phyloP scores from a whole-genome alignment of 1,139 yeast genomes.

The Arxiozyma slooffiae region DNA sequence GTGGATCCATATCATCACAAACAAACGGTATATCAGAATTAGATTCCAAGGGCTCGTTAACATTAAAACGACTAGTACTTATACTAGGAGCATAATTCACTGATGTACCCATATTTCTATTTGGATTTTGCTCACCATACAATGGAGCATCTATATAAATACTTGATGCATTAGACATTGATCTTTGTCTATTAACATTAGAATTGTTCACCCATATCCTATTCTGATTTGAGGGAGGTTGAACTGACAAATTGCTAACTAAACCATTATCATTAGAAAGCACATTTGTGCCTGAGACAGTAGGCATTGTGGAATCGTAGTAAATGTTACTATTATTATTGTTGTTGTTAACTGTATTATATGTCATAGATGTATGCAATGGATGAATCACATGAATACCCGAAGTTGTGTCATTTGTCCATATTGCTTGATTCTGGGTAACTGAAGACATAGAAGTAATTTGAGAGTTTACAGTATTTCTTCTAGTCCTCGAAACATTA shows the following conservation, averaged over 20 bases:
- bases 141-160: constrained; percentile 22
- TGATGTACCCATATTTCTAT: constrained; percentile 36
- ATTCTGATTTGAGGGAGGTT: constrained; percentile 12
- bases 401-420: constrained; percentile 17
- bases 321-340: constrained; percentile 12
- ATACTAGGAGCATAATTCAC: constrained; percentile 23
- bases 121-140: constrained; percentile 13
- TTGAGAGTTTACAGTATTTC: constrained; percentile 29
- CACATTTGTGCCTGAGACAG: constrained; percentile 1
- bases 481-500: constrained; percentile 26
- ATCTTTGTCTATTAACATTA: constrained; percentile 16
- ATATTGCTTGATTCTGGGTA: constrained; percentile 19
- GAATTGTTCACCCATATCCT: constrained; percentile 4
- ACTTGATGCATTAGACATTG: constrained; percentile 27
- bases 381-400: constrained; percentile 7
- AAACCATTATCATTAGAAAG: constrained; percentile 8
- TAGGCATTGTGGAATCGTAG: constrained; percentile 10
- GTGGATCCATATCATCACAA: constrained; percentile 47
- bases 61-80: neutral
- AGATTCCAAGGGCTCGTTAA: constrained; percentile 3
- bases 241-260: constrained; percentile 8
- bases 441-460: constrained; percentile 27
- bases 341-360: constrained; percentile 7
- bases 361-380: constrained; percentile 6
- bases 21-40: constrained; percentile 33